phyloP scores from a whole-genome alignment of 306 rosid species.

The Morella rubra region DNA sequence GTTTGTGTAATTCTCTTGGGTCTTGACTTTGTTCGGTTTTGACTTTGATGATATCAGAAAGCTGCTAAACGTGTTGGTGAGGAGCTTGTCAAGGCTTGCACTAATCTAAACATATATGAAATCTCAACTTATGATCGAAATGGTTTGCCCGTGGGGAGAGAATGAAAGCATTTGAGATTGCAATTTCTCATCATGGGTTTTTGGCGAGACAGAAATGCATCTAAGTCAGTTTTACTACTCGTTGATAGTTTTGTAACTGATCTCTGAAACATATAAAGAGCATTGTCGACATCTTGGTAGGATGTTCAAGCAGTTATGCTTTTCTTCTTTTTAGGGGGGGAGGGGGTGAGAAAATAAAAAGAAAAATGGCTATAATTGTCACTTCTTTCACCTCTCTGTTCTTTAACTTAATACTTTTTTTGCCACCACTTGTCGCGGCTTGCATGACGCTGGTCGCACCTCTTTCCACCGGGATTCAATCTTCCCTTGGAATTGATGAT shows the following conservation, averaged over 20 bases:
- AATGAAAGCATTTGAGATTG: constrained; percentile 70
- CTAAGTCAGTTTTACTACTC: neutral
- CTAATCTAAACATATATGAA: constrained; percentile 60
- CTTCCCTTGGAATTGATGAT: too few relatives aligned
- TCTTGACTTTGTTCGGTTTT: constrained; percentile 5
- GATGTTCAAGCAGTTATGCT: too few relatives aligned
- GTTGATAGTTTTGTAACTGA: neutral
- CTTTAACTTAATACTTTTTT: too few relatives aligned
- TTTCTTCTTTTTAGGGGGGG: too few relatives aligned
- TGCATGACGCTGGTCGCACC: too few relatives aligned
- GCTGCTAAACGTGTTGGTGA: constrained; percentile 82
- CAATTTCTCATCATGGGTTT: constrained; percentile 65
- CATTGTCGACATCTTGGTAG: too few relatives aligned
- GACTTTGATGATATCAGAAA: constrained; percentile 42
- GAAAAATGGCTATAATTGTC: too few relatives aligned
- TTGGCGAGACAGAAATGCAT: constrained; percentile 49
- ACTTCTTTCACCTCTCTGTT: too few relatives aligned
- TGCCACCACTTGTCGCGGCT: too few relatives aligned
- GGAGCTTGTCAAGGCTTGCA: constrained; percentile 68
- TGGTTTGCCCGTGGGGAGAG: constrained; percentile 63
- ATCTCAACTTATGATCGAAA: constrained; percentile 77
- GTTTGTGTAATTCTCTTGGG: neutral
- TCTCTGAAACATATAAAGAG: neutral
- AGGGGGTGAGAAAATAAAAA: too few relatives aligned
- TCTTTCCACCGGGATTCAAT: too few relatives aligned